These are phyloP conservation scores for Magnusiomyces paraingens DNA, from an alignment of 1,139 yeast genomes.

Conservation along the genomic window DNA sequence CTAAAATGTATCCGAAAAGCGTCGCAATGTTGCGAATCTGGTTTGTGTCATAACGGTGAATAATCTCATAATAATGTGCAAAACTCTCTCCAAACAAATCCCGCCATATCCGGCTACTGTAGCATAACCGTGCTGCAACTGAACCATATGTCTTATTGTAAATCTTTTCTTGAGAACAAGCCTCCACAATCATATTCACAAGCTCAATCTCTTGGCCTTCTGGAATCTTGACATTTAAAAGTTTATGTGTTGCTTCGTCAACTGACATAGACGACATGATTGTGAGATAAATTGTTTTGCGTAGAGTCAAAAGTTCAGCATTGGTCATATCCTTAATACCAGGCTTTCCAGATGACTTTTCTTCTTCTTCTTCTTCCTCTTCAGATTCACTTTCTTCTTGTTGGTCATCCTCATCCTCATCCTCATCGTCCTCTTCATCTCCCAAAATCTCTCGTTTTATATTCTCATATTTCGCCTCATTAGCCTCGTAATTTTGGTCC, in stretches of 20 bases:
- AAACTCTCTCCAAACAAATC: conserved; percentile 49
- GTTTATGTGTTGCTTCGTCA: conserved; percentile 88
- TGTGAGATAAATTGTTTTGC: conserved; percentile 71
- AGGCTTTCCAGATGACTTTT: conserved; percentile 24
- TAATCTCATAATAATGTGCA: conserved; percentile 46
- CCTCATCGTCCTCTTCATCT: conserved; percentile 33
- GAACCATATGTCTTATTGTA: conserved; percentile 83
- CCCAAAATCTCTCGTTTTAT: conserved; percentile 44
- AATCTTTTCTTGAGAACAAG: conserved; percentile 83
- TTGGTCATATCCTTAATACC: conserved; percentile 63
- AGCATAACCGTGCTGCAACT: conserved; percentile 62
- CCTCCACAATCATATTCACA: conserved; percentile 70
- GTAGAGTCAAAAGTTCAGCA: conserved; percentile 52
- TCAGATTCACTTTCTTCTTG: conserved; percentile 22
- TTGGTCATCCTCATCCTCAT: conserved; percentile 20
- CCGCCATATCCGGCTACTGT: conserved; percentile 50
- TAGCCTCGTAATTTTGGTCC: conserved; percentile 48
- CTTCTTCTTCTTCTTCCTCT: conserved; percentile 19
- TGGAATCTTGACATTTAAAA: conserved; percentile 40
- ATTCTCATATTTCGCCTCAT: conserved; percentile 41
- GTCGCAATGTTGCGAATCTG: conserved; percentile 75
- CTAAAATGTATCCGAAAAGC: conserved; percentile 79
- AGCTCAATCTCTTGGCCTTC: conserved; percentile 38
- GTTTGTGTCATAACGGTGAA: conserved; percentile 65
- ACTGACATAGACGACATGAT: conserved; percentile 90